Base-by-base conservation (phyloP, 306 rosid genomes). In the Citrullus colocynthis region DNA sequence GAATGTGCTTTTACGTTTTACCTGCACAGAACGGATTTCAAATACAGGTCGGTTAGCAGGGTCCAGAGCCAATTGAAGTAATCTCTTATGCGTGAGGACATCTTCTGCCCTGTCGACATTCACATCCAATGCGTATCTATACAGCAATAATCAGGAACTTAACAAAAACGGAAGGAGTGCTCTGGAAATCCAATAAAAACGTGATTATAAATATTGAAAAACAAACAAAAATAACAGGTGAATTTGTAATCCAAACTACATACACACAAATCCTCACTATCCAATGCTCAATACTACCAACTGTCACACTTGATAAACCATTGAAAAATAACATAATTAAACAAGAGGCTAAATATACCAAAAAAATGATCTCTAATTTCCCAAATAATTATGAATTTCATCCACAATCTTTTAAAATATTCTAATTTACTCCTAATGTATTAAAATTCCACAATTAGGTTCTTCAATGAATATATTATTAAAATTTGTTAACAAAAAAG, bases 41-140 rank as follows among this genome's bases (percentile, higher is more conserved):
- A 96, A 87, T 76, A 87, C 98, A 0, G 97, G 97, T 18, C 85
- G 93, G 80, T 81, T 83, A 57, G 80, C 86, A 57, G 96, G 92
- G 58, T 91, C 90, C 78, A 92, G 90, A 0, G 98, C 99, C 77
- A 92, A 80, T 82, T 96, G 87, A 59, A 96, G 93, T 81, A 96
- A 82, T 80, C 89, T 89, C 86, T 92, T 88, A 57, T 96, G 99
- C 9, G 88, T 84, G 69, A 96, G 90, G 72, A 96, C 99, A 83
- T 96, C 99, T 82, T 91, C 99, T 9, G 99, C 99, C 83, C 99
- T 89, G 85, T 96, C 99, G 78, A 91, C 99, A 74, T 96, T 96
- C 78, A 96, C 99, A 85, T 96, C 99, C 93, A 92, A 84, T 7
- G 98, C 99, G 51, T 96, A 92, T 83, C 98, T 96, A 77, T 80